Percentiles rank a stretch among this genome's conserved stretches.
These are phyloP conservation scores for Xylariaceae sp. DNA, from an alignment of 2,329 filamentous ascomycete species.

Conservation along the genomic window DNA sequence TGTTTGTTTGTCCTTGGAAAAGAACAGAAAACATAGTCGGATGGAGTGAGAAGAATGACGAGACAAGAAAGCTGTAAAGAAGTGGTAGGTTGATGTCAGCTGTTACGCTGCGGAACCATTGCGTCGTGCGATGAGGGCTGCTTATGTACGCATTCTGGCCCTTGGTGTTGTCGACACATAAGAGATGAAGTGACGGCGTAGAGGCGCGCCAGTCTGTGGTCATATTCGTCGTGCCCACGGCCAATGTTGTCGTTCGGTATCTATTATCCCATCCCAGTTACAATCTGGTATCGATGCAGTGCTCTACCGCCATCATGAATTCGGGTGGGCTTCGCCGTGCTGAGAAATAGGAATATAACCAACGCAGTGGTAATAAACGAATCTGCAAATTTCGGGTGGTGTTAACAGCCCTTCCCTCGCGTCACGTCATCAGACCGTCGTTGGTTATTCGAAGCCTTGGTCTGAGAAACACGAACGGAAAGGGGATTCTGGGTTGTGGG, in stretches of 20 bases:
- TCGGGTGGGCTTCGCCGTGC: constrained; percentile 20
- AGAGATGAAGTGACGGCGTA: constrained; percentile 33
- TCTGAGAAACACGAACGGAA: constrained; percentile 11
- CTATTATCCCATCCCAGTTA: constrained; percentile 16
- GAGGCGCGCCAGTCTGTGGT: constrained; percentile 35
- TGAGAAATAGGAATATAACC: constrained; percentile 24
- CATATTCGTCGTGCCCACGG: constrained; percentile 23
- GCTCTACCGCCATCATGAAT: constrained; percentile 11
- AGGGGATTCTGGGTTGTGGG: constrained; percentile 13
- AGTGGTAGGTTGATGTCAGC: constrained; percentile 17
- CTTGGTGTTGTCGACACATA: constrained; percentile 29
- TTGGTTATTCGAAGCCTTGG: constrained; percentile 1
- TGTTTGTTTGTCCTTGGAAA: no score
- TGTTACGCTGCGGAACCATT: constrained; percentile 23
- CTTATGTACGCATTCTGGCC: constrained; percentile 5
- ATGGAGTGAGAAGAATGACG: constrained; percentile 5
- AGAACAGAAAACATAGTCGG: background rate
- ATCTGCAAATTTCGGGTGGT: constrained; percentile 18
- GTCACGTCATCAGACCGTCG: constrained; percentile 8
- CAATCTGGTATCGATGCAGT: constrained; percentile 24
- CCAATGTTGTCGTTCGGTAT: constrained; percentile 11
- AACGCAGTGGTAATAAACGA: constrained; percentile 30
- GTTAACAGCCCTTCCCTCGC: constrained; percentile 22
- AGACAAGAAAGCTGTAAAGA: constrained; percentile 1
- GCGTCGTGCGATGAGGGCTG: constrained; percentile 11